phyloP scores from a whole-genome alignment of 805 yeast genomes.

The Sugiyamaella valdiviana region DNA sequence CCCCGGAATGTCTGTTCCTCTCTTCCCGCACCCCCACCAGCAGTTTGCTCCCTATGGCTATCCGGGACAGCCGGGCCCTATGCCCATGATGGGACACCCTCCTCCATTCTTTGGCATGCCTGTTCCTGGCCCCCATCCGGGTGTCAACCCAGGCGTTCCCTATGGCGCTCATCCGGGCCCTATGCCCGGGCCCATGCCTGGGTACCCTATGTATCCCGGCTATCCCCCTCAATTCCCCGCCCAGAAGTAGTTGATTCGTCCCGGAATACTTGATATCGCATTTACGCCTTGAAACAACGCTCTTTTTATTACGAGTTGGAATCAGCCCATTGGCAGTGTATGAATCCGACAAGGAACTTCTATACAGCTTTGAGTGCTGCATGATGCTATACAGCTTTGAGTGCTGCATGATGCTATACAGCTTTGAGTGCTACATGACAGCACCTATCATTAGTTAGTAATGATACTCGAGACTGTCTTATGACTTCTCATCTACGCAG shows the following conservation, averaged over 20 bases:
- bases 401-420: no score
- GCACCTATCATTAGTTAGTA: no score
- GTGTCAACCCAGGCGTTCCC: neutral
- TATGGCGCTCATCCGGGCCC: neutral
- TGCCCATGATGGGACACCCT: neutral
- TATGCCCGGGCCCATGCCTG: neutral
- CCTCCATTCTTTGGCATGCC: neutral
- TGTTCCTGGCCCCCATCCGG: neutral
- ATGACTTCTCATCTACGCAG: no score
- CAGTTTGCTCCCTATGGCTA: neutral
- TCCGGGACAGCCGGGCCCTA: neutral
- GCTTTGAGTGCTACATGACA: no score
- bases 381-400: no score
- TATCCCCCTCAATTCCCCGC: neutral
- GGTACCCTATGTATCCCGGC: neutral
- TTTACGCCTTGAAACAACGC: no score
- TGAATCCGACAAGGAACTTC: no score
- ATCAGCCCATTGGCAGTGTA: no score
- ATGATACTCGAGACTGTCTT: neutral
- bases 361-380: no score
- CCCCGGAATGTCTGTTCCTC: conserved; percentile 10
- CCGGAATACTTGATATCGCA: neutral
- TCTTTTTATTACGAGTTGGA: no score
- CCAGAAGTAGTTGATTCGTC: neutral
- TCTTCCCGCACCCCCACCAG: conserved; percentile 8